Evolutionary conservation across 805 yeast genomes (phyloP), one percentile per base, ranked within the genome.

Genomic region (Candida maltosa): DNA sequence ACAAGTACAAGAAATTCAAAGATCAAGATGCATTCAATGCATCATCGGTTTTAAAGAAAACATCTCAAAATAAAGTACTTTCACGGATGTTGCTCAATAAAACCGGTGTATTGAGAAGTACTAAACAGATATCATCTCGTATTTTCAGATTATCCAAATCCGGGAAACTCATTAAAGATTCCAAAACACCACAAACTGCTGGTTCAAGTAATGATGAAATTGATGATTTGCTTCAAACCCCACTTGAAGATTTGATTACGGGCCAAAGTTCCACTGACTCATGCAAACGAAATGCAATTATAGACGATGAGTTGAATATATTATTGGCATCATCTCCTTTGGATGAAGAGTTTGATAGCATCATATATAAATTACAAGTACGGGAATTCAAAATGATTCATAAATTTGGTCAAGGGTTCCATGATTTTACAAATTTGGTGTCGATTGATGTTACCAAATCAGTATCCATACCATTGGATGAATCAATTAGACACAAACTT

Each of bases 61-160:
- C 69, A 11, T 54, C 65, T 5, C 70, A 64, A 40, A 65, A 65
- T 42, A 66, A 64, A 38, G 58, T 64, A 10, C 47, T 67, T 28
- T 62, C 70, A 3, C 49, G 69, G 31, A 64, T 67, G 70, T 39
- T 67, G 21, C 50, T 49, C 18, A 57, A 57, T 39, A 62, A 56
- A 41, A 56, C 69, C 5, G 65, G 66, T 8, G 46, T 60, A 1
- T 45, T 51, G 24, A 52, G 70, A 37, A 54, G 66, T 2, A 54
- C 69, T 4, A 63, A 62, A 38, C 71, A 66, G 37, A 60, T 66
- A 12, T 54, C 59, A 4, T 46, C 57, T 12, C 51, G 67, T 32
- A 46, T 62, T 9, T 54, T 54, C 32, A 44, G 61, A 16, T 46
- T 58, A 19, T 53, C 61, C 1, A 52, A 54, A 38, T 35, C 45